A percentile compares a stretch with the other conserved stretches of the same genome.
Evolutionary conservation across 306 rosid genomes (phyloP).

Genomic region (Lathyrus aphaca): DNA sequence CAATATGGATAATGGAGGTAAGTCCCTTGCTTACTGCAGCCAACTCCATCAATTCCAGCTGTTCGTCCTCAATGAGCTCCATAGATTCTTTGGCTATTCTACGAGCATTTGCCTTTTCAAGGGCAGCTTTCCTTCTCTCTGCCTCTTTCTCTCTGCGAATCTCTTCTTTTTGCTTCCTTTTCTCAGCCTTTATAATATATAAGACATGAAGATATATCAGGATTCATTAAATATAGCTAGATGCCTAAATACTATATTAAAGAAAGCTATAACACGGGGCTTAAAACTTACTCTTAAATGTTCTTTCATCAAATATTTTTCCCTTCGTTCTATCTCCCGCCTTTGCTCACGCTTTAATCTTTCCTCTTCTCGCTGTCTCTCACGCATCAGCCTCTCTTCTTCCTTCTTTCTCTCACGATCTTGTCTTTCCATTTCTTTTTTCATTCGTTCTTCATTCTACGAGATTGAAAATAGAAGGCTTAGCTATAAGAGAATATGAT

Average conservation of each 20-base stretch:
- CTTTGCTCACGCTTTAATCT: slow-evolving; percentile 85
- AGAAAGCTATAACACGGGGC: slow-evolving; percentile 17
- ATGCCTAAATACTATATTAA: slow-evolving; percentile 25
- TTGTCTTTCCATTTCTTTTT: slow-evolving; percentile 89
- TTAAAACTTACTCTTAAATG: slow-evolving; percentile 66
- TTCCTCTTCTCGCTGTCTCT: slow-evolving; percentile 87
- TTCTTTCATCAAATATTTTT: slow-evolving; percentile 84
- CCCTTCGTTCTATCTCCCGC: slow-evolving; percentile 89
- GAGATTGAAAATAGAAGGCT: slow-evolving; percentile 33
- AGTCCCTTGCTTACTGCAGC: slow-evolving; percentile 90
- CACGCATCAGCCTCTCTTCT: slow-evolving; percentile 94
- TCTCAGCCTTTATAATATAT: slow-evolving; percentile 71
- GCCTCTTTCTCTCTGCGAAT: slow-evolving; percentile 87
- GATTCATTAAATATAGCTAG: slow-evolving; percentile 35
- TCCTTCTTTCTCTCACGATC: slow-evolving; percentile 94
- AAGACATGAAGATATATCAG: slow-evolving; percentile 31
- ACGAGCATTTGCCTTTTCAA: slow-evolving; percentile 96
- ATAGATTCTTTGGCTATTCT: slow-evolving; percentile 94
- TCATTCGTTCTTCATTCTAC: slow-evolving; percentile 82
- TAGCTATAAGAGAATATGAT: slow-evolving; percentile 22
- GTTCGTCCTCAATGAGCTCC: slow-evolving; percentile 99
- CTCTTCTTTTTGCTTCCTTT: slow-evolving; percentile 86
- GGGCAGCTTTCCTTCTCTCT: slow-evolving; percentile 90
- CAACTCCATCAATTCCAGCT: slow-evolving; percentile 94
- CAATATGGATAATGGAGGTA: slow-evolving; percentile 79